Percentiles rank a stretch among this genome's conserved stretches.
Evolutionary conservation across 2,329 filamentous ascomycete genomes (phyloP).

Genomic region (Teratosphaeria zuluensis): DNA sequence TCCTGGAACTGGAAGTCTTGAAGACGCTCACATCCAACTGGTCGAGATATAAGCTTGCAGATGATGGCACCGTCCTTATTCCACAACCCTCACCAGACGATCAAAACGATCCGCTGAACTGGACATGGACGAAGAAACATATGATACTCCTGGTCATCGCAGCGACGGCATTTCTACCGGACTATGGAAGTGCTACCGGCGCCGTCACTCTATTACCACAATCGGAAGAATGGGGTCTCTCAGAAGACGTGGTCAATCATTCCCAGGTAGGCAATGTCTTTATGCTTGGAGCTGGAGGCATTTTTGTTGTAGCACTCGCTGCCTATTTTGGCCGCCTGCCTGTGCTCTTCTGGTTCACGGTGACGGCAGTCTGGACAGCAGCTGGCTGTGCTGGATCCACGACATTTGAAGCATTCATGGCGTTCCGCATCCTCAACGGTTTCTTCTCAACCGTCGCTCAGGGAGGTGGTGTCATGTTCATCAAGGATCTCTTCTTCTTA

Average conservation of each 20-base stretch:
- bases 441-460: conserved; percentile 26
- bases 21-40: conserved; percentile 28
- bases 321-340: conserved; percentile 37
- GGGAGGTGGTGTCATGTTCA: conserved; percentile 33
- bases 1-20: conserved; percentile 23
- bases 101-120: conserved; percentile 13
- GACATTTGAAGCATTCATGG: conserved; percentile 32
- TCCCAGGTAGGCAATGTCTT: conserved; percentile 31
- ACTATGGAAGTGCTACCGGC: conserved; percentile 29
- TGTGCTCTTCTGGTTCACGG: conserved; percentile 30
- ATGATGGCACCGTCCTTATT: conserved; percentile 10
- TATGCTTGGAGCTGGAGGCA: conserved; percentile 33
- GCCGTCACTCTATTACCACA: conserved; percentile 25
- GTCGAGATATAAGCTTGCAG: conserved; percentile 17
- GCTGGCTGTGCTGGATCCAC: conserved; percentile 16
- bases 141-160: conserved; percentile 29
- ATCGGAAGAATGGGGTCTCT: neutral
- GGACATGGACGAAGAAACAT: conserved; percentile 29
- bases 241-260: neutral
- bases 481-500: conserved; percentile 47
- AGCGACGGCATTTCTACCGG: conserved; percentile 20
- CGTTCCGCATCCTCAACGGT: conserved; percentile 35
- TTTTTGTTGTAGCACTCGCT: conserved; percentile 32
- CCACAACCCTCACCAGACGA: conserved; percentile 9
- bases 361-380: conserved; percentile 32